Evolutionary conservation across 768 basidiomycete genomes (phyloP), one percentile per base, ranked within the genome.

Genomic region (Leccinellum albellum): DNA sequence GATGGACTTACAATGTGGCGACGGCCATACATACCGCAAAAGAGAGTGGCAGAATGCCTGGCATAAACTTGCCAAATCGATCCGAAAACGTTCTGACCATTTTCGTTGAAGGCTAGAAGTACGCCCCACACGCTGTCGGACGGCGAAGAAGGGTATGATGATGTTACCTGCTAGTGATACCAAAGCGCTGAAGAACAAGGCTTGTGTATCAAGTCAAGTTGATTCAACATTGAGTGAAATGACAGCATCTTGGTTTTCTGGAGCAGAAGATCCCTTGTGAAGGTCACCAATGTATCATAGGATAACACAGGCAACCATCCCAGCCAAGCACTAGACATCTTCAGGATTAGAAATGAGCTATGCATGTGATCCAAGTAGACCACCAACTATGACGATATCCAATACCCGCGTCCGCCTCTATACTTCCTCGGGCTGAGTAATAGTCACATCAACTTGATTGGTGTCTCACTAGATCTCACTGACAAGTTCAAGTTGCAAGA

Each of bases 231-330:
- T 83, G 0, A 85, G 66, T 1, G 67, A 60, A 3, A 76, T 64
- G 1, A 73, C 71, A 2, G 67, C 69, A n/a, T 64, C 64, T 20
- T 65, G 67, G 0, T 65, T 75, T 56, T 65, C 66, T 42, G 58
- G 70, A 26, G 63, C 60, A 13, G 75, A 78, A 9, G 77, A 63
- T 3, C 74, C 77, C 59, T 85, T 89, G 77, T 97, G 85, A 12
- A 96, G 79, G 64, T 96, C 95, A 12, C 91, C 90, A 53, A 97
- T 80, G 73, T 94, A 98, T 24, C 88, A 75, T 93, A 95, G 73
- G 95, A 95, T 1, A 96, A 77, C 24, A 94, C 74, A 0, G 95
- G 94, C 66, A 96, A 97, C 96, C 96, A 98, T 8, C 84, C 89
- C 56, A 94, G 78, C 86, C 85, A 95, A 13, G 85, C 81, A 58